phyloP scores from a whole-genome alignment of 345 rosid genomes.

The Lumnitzera racemosa region DNA sequence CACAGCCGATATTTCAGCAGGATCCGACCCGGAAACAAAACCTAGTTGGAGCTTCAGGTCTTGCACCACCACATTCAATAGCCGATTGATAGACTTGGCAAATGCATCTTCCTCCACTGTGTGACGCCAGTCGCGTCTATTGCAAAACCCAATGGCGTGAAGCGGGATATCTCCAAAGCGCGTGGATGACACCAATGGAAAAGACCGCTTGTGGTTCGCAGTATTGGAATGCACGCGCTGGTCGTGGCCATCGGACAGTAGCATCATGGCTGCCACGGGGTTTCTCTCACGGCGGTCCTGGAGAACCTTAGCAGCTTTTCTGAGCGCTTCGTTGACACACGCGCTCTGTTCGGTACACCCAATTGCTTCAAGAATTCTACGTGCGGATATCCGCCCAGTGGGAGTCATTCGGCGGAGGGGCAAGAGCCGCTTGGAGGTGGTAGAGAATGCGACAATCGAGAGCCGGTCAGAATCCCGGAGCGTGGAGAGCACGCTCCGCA shows the following conservation, averaged over 20 bases:
- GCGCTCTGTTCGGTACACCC: slow-evolving; percentile 46
- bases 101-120: slow-evolving; percentile 40
- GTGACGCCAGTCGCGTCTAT: slow-evolving; percentile 19
- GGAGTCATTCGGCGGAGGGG: slow-evolving; percentile 72
- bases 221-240: slow-evolving; percentile 23
- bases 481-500: slow-evolving; percentile 50
- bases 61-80: slow-evolving; percentile 47
- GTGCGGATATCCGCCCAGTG: slow-evolving; percentile 56
- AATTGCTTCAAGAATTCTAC: slow-evolving; percentile 58
- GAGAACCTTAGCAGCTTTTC: slow-evolving; percentile 76
- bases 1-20: slow-evolving; percentile 54
- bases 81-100: slow-evolving; percentile 27
- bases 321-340: slow-evolving; percentile 65
- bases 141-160: slow-evolving; percentile 42
- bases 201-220: slow-evolving; percentile 19
- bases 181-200: slow-evolving; percentile 39
- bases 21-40: slow-evolving; percentile 51
- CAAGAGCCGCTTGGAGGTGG: slow-evolving; percentile 53
- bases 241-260: slow-evolving; percentile 53
- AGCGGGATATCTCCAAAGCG: slow-evolving; percentile 56
- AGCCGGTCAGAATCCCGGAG: slow-evolving; percentile 59
- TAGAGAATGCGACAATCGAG: slow-evolving; percentile 72
- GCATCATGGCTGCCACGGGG: slow-evolving; percentile 45
- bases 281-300: slow-evolving; percentile 83
- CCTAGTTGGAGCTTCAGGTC: slow-evolving; percentile 64